These are phyloP conservation scores for Pugionium dolabratum DNA, from an alignment of 345 rosid species.

Conservation along the genomic window DNA sequence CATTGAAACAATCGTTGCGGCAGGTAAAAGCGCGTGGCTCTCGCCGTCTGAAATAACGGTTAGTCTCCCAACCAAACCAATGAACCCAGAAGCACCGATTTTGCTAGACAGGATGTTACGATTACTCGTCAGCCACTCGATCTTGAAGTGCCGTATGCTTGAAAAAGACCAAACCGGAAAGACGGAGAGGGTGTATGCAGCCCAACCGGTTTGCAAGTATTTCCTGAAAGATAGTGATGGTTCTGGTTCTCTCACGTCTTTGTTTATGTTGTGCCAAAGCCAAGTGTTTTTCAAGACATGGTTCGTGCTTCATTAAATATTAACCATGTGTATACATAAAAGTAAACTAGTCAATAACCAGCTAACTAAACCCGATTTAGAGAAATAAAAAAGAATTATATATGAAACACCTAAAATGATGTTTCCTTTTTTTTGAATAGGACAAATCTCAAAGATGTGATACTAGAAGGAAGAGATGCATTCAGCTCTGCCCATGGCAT, in stretches of 20 bases:
- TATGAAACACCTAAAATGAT: too few species aligned
- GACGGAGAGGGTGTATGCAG: conserved; percentile 27
- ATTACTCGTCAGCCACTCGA: conserved; percentile 50
- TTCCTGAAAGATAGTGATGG: conserved; percentile 33
- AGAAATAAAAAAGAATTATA: too few species aligned
- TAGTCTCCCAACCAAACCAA: conserved; percentile 39
- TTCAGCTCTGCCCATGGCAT: conserved; percentile 58
- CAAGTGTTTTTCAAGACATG: conserved; percentile 34
- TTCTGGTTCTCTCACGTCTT: conserved; percentile 35
- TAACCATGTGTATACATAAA: too few species aligned
- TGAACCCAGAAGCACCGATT: conserved; percentile 46
- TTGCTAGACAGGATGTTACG: conserved; percentile 58
- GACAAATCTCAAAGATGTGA: conserved; percentile 49
- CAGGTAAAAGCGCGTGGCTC: conserved; percentile 39
- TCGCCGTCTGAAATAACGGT: conserved; percentile 49
- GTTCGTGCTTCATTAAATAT: conserved; percentile 11
- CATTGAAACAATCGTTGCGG: conserved; percentile 48
- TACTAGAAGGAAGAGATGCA: conserved; percentile 56
- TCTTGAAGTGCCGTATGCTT: conserved; percentile 43
- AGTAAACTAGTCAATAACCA: neutral
- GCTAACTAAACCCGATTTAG: too few species aligned
- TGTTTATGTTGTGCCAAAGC: conserved; percentile 22
- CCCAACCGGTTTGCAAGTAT: conserved; percentile 38
- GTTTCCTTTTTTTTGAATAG: conserved; percentile 5
- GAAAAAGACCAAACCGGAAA: conserved; percentile 23